A percentile compares a stretch with the other conserved stretches of the same genome.
Evolutionary conservation across 2,329 filamentous ascomycete species (phyloP).

Genomic region (Aureobasidium sp.): DNA sequence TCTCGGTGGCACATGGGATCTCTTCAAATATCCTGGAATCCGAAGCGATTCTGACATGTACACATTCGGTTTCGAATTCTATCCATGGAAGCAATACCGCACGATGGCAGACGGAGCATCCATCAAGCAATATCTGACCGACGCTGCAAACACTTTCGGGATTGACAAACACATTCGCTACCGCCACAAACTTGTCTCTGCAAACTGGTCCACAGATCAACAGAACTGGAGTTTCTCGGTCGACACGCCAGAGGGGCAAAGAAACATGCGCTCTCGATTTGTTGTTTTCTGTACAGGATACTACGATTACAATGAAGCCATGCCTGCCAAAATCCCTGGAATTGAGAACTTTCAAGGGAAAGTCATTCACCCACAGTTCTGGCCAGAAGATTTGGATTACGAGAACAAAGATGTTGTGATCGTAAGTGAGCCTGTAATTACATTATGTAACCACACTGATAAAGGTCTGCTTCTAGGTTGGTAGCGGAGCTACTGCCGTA

Average conservation of each 20-base stretch:
- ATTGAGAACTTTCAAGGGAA: constrained; percentile 57
- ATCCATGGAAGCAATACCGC: constrained; percentile 52
- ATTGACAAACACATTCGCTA: constrained; percentile 40
- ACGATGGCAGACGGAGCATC: constrained; percentile 38
- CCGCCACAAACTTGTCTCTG: constrained; percentile 33
- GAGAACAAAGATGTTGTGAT: constrained; percentile 60
- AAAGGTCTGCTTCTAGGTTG: constrained; percentile 35
- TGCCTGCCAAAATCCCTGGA: constrained; percentile 56
- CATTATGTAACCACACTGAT: background rate
- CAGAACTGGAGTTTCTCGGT: constrained; percentile 41
- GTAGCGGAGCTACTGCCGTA: constrained; percentile 70
- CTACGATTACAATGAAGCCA: constrained; percentile 61
- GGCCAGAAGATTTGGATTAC: constrained; percentile 62
- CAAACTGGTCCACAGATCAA: constrained; percentile 39
- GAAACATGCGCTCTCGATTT: constrained; percentile 31
- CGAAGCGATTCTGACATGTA: constrained; percentile 43
- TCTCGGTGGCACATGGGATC: constrained; percentile 70
- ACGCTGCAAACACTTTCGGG: constrained; percentile 35
- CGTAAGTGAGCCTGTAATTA: constrained; percentile 20
- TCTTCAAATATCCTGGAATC: constrained; percentile 64
- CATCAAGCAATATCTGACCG: constrained; percentile 37
- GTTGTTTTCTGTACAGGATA: constrained; percentile 59
- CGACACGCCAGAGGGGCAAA: constrained; percentile 28
- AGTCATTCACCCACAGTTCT: constrained; percentile 65
- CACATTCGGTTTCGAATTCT: constrained; percentile 56